phyloP scores from a whole-genome alignment of 495 filamentous ascomycete genomes.

The Neurospora sublineolata region DNA sequence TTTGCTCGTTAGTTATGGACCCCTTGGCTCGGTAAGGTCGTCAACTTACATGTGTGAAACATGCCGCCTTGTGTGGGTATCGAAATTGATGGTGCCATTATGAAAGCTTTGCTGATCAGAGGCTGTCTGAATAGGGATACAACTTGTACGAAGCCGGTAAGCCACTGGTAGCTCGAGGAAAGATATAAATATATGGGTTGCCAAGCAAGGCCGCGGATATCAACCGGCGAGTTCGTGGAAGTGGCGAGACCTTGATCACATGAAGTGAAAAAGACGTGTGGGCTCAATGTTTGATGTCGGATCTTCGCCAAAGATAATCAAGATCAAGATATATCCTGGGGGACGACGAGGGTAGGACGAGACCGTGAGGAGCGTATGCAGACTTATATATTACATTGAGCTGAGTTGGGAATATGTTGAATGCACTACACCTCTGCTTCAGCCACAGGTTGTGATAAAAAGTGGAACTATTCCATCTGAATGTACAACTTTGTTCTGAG shows the following conservation, averaged over 20 bases:
- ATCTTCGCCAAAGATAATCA: neutral
- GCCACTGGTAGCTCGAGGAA: neutral
- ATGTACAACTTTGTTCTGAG: neutral
- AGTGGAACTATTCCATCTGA: too few species aligned
- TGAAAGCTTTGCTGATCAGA: slow-evolving; percentile 7
- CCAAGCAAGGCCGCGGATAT: neutral
- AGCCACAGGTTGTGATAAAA: neutral
- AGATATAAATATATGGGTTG: slow-evolving; percentile 3
- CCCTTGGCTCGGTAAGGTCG: neutral
- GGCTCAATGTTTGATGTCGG: neutral
- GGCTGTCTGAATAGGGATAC: neutral
- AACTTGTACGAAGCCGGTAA: neutral
- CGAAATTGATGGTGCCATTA: slow-evolving; percentile 37
- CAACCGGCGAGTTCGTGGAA: slow-evolving; percentile 4
- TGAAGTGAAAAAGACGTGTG: neutral
- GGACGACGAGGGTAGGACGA: slow-evolving; percentile 18
- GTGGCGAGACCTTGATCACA: slow-evolving; percentile 4
- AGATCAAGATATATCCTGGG: slow-evolving; percentile 16
- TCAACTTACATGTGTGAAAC: slow-evolving; percentile 38
- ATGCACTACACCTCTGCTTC: neutral
- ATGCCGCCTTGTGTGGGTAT: slow-evolving; percentile 40
- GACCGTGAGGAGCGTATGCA: slow-evolving; percentile 20
- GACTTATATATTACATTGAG: slow-evolving; percentile 27
- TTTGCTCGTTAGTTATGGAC: neutral
- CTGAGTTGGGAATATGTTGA: slow-evolving; percentile 16